These are phyloP conservation scores for Allium sativum DNA, from an alignment of 106 monocot species.

Conservation along the genomic window DNA sequence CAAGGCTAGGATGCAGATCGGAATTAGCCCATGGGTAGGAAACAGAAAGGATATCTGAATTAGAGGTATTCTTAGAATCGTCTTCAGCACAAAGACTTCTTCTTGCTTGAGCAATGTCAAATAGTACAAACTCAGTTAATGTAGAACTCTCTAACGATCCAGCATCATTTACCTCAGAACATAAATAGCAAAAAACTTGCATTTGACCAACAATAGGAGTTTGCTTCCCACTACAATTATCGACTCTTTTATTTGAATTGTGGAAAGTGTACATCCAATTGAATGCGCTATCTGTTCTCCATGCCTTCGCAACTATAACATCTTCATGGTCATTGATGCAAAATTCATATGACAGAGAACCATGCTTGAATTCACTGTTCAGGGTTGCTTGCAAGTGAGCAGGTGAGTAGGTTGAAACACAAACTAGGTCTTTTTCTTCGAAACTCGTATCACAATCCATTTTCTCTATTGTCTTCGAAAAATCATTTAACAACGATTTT, in stretches of 20 bases:
- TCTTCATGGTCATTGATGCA: conserved; percentile 50
- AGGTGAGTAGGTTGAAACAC: conserved; percentile 32
- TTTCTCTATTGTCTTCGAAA: conserved; percentile 22
- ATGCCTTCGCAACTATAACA: conserved; percentile 50
- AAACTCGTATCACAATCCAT: conserved; percentile 7
- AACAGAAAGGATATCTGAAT: conserved; percentile 21
- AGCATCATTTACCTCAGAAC: conserved; percentile 39
- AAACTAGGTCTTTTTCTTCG: conserved; percentile 8
- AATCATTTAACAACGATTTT: conserved; percentile 48
- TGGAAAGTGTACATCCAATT: conserved; percentile 95
- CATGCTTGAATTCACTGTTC: conserved; percentile 43
- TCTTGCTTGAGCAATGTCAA: conserved; percentile 70
- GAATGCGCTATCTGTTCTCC: conserved; percentile 51
- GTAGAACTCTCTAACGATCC: conserved; percentile 45
- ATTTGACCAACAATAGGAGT: conserved; percentile 67
- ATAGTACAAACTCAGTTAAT: conserved; percentile 59
- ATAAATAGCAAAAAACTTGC: conserved; percentile 79
- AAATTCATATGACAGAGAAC: conserved; percentile 50
- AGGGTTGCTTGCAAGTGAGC: conserved; percentile 58
- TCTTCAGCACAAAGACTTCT: conserved; percentile 23
- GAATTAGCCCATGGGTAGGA: conserved; percentile 28
- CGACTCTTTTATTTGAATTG: conserved; percentile 29
- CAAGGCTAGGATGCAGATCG: conserved; percentile 49
- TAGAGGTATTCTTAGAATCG: conserved; percentile 9
- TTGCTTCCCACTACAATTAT: conserved; percentile 22